Evolutionary conservation across 2,329 filamentous ascomycete species (phyloP), one percentile per base, ranked within the genome.

Genomic region (Scortechinia acanthostroma): DNA sequence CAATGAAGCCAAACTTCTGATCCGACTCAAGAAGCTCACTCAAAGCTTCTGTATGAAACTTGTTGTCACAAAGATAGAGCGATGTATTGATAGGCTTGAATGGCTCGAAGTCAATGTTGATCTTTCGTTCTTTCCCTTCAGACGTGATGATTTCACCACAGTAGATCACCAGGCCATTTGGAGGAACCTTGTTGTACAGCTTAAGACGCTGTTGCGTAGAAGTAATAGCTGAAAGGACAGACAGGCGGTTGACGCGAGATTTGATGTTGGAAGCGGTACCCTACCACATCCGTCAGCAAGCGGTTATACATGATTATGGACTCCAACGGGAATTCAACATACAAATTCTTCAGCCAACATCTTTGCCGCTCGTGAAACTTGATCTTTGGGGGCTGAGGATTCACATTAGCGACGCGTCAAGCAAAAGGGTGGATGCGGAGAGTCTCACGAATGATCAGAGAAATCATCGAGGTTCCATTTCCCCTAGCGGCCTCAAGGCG

Each of bases 281-380:
- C 89, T 93, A 54, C 3, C 35, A 13, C 20, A 10, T 19, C 1
- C 35, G 14, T 42, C 57, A 58, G 48, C 59, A 53, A 14, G 20
- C 4, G 2, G 21, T 37, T 14, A 21, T 33, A 6, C 15, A 33
- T 21, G 21, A 45, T 14, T 21, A 42, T 5, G n/a, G 40, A 44
- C 45, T 22, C 42, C 23, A 21, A 44, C 23, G 42, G 42, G 35
- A 30, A 30, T 6, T 13, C 6, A 46, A 71, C 86, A 54, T 78
- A 93, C 88, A 64, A 93, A 95, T 88, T 95, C 91, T 96, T 98
- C 93, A 74, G 94, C 94, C 84, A 98, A 86, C 93, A 98, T 98
- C 80, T 97, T 97, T 49, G 93, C 88, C 46, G 88, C 86, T 60
- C 91, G 86, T 42, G 93, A 97, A 52, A 98, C 80, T 72, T 98